Base-by-base conservation (phyloP, 148 eudicot species). In the Silene conica region DNA sequence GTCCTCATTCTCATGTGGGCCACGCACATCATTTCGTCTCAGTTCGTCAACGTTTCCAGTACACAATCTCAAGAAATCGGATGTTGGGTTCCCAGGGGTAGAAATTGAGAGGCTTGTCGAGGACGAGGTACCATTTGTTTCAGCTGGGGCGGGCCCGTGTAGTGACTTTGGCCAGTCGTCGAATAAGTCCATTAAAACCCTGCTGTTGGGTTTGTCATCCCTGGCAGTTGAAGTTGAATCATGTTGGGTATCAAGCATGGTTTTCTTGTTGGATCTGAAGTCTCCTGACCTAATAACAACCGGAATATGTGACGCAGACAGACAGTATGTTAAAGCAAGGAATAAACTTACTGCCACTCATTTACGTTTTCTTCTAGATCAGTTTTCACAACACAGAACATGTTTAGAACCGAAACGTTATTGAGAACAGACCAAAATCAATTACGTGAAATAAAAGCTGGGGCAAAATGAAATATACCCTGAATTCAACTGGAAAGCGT, bases 11-110 rank as follows among this genome's bases (percentile, higher is more conserved):
- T 8, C 64, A 23, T 22, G 31, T 22, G 14, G 8, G 8, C 19
- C 28, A 8, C 34, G 8, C 43, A 38, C 77, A 8, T 57, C 38
- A 25, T 28, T 65, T 2, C 41, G 61, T 59, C 82, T 72, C 0
- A 71, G 21, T 15, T 80, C 78, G 8, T 71, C 75, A 0, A 75
- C 72, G 34, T 78, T 74, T 1, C 90, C 90, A 0, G 94, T 89
- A 0, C 92, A 87, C 67, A 92, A 82, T 77, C 86, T 89, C 67
- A 92, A 72, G 83, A 91, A 87, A 63, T 91, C 90, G 2, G 92
- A 85, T 0, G 83, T 64, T 3, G 86, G 69, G 74, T 85, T 82
- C 38, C 80, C 81, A 0, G 20, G 85, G 19, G 79, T 83, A 8
- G 96, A 86, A 6, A 90, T 88, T 28, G 96, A 87, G 67, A 91